Base-by-base conservation (phyloP, 2,329 filamentous ascomycete species). In the Verticillium zaregamsianum region DNA sequence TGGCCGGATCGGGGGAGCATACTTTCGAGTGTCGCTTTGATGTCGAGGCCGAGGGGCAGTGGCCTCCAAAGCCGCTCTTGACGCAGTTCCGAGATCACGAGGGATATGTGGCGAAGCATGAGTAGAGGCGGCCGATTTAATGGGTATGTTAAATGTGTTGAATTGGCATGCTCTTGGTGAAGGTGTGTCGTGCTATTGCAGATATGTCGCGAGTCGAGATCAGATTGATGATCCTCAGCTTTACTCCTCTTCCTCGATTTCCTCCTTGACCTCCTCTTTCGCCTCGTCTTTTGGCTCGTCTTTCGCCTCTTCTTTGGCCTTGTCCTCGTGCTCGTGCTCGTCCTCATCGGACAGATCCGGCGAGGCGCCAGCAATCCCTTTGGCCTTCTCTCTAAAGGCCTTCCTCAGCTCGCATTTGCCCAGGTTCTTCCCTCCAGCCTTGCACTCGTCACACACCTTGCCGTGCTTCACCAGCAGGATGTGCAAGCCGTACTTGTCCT, bases 401-500 rank as follows among this genome's bases (percentile, higher is more conserved):
- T 66, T 77, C 55, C 78, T 68, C 59, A 81, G 60, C 68, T 74
- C 74, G 61, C 79, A 81, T 35, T 70, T 72, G 0, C 79, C 77
- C 2, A 66, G 14, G 23, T 59, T 74, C 71, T 72, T 77, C 20
- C 77, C 79, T 0, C 79, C 78, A 0, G 80, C 79, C 63, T 69
- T 74, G 64, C 81, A 84, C 66, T 80, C 79, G 0, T 65, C 69
- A 58, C 81, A 84, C 0, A 62, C 66, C 66, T 77, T 77, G 0
- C 81, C 81, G 57, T 83, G 82, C 49, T 70, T 73, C 45, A 84
- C 77, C 35, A 84, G 63, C 49, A 84, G 70, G 7, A 83, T 74
- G 59, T 84, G 82, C 33, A 84, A 66, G 1, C 75, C 73, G 60
- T 83, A 84, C 69, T 84, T 84, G 17, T 80, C 74, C 60, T 77